Evolutionary conservation across 208 protist species (phyloP), one percentile per base, ranked within the genome.

Genomic region (Trypanosoma lewisi): DNA sequence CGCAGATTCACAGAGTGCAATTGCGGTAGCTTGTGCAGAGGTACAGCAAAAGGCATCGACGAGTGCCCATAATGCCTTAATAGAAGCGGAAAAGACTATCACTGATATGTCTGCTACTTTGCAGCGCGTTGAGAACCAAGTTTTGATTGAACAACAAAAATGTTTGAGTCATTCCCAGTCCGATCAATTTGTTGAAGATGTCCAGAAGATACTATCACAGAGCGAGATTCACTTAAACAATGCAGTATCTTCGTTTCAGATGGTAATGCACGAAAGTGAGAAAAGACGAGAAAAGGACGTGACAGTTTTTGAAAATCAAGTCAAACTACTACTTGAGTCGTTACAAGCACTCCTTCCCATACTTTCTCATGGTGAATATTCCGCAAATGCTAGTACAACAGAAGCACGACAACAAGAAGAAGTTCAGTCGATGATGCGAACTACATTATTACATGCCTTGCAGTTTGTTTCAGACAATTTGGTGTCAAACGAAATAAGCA

Each of bases 401-500:
- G 30, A 39, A 17, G 33, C 19, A 14, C 3, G 31, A n/a, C 27
- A 36, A 48, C 31, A 53, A 19, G 7, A 48, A 34, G 69, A 64
- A 44, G 47, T 67, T 25, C 52, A 50, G n/a, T 23, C 63, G 4
- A 21, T 71, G 63, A 70, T 70, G 80, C 44, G 66, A 37, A 25
- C 19, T 0, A 68, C 77, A 4, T 41, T 88, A 9, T 28, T 37
- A 17, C 67, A 75, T 14, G 70, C 75, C 14, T 53, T 83, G 23
- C 65, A 77, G 34, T 84, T 84, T 64, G 63, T 83, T 19, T 70
- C 66, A 12, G 55, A 66, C 16, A 68, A 71, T 9, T 65, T 89
- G 41, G 74, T 75, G 36, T 75, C 63, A 63, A 72, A 57, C 17
- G 81, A 94, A n/a, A 60, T 70, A 14, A 60, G 87, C 52, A 65